Evolutionary conservation across 257 asterid genomes (phyloP), one percentile per base, ranked within the genome.

Genomic region (Orobanche coerulescens): DNA sequence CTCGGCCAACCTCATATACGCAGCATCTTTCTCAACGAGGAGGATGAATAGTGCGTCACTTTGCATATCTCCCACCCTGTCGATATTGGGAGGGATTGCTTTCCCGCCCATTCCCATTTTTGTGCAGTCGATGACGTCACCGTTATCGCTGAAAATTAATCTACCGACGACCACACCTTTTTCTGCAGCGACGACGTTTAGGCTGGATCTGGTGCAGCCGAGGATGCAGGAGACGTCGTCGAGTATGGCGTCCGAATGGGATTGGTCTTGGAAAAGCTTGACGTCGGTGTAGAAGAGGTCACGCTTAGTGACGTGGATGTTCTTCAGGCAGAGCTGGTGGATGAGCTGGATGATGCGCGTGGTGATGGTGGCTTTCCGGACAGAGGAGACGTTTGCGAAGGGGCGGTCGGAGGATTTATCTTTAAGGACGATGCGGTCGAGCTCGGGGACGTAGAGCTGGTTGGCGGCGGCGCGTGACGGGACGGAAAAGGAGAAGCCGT

Each of bases 41-140:
- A 90, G 69, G 0, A 90, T 83, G 50, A 87, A 90, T 71, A 90
- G 30, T 7, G 95, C 97, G 66, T 90, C 95, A 51, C 95, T 86
- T 81, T 81, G 81, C 95, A 90, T 84, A 81, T 87, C 94, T 39
- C 95, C 97, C 13, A 87, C 97, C 15, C 97, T 60, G 50, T 90
- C 97, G 6, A 90, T 87, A 55, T 90, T 87, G 0, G 95, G 95
- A 3, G 97, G 97, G 3, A 90, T 87, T 0, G 97, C 94, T 67
- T 90, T 90, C 22, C 97, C 97, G 2, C 97, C 95, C 70, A 90
- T 84, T 66, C 97, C 95, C 97, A 86, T 90, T 22, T 82, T 84
- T 0, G 97, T 87, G 71, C 97, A 90, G 37, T 90, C 97, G 14
- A 90, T 87, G 86, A 86, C 76, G 67, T 90, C 95, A 0, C 95